Conservation (phyloP, 441 rosid species). For the Arabidopsis lyrata region DNA sequence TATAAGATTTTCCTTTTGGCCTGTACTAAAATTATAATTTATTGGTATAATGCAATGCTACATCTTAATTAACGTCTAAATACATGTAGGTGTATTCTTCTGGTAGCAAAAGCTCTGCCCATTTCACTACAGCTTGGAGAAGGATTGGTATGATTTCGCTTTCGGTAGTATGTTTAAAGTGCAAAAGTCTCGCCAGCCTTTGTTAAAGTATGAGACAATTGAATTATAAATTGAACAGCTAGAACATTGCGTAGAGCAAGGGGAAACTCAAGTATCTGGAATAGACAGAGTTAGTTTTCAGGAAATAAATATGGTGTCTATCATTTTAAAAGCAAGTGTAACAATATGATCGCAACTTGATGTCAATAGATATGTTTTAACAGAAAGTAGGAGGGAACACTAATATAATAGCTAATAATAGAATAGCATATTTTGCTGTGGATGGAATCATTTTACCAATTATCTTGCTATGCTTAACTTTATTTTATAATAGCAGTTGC, state of each 20-base stretch:
- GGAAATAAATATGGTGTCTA: constrained; percentile 20
- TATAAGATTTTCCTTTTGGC: constrained; percentile 8
- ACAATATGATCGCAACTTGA: constrained; percentile 20
- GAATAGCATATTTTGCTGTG: constrained; percentile 16
- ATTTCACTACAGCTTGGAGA: constrained; percentile 67
- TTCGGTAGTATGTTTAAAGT: constrained; percentile 11
- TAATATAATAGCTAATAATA: constrained; percentile 10
- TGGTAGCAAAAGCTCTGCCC: constrained; percentile 76
- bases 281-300: constrained; percentile 18
- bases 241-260: constrained; percentile 22
- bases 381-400: not conserved
- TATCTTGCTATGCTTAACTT: constrained; percentile 9
- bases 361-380: constrained; percentile 17
- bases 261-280: constrained; percentile 16
- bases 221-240: constrained; percentile 23
- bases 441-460: constrained; percentile 27
- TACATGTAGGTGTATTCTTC: constrained; percentile 73
- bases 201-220: constrained; percentile 3
- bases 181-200: constrained; percentile 27
- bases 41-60: constrained; percentile 17
- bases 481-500: constrained; percentile 54
- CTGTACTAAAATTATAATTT: not conserved
- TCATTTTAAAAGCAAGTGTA: constrained; percentile 12
- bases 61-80: constrained; percentile 32
- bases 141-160: constrained; percentile 61